Percentiles rank a stretch among this genome's conserved stretches.
phyloP scores from a whole-genome alignment of 805 yeast species.

The Myxozyma neotropica region DNA sequence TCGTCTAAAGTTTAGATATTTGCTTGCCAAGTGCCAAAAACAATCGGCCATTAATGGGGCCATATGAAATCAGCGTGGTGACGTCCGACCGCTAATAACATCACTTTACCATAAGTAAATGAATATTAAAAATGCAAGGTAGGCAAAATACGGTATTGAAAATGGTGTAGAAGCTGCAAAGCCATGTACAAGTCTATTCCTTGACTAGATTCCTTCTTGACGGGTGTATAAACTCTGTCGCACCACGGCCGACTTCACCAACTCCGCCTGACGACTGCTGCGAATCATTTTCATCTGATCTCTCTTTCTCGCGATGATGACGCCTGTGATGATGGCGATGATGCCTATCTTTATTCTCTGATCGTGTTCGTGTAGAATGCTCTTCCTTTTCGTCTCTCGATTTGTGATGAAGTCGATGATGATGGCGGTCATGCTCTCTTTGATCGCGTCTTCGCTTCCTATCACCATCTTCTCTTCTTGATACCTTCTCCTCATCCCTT shows the following conservation, averaged over 20 bases:
- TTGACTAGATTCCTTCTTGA: slow-evolving; percentile 9
- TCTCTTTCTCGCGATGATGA: neutral
- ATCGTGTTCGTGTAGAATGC: neutral
- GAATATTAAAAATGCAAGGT: too few species aligned
- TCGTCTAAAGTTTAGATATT: too few species aligned
- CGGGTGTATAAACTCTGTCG: slow-evolving; percentile 4
- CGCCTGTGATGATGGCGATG: neutral
- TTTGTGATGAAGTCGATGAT: slow-evolving; percentile 1
- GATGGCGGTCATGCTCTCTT: neutral
- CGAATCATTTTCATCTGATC: neutral
- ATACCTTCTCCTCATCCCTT: neutral
- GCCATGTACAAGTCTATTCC: neutral
- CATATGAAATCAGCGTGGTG: too few species aligned
- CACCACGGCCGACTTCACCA: neutral
- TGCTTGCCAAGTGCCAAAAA: too few species aligned
- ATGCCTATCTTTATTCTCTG: neutral
- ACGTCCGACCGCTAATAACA: too few species aligned
- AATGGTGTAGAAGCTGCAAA: too few species aligned
- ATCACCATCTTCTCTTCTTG: neutral
- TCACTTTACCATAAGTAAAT: too few species aligned
- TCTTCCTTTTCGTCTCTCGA: neutral
- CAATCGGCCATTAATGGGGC: too few species aligned
- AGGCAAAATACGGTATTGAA: too few species aligned
- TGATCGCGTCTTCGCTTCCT: neutral
- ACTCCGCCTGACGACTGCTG: too few species aligned